These are phyloP conservation scores for Arabidopsis suecica DNA, from an alignment of 345 rosid genomes.

Conservation along the genomic window DNA sequence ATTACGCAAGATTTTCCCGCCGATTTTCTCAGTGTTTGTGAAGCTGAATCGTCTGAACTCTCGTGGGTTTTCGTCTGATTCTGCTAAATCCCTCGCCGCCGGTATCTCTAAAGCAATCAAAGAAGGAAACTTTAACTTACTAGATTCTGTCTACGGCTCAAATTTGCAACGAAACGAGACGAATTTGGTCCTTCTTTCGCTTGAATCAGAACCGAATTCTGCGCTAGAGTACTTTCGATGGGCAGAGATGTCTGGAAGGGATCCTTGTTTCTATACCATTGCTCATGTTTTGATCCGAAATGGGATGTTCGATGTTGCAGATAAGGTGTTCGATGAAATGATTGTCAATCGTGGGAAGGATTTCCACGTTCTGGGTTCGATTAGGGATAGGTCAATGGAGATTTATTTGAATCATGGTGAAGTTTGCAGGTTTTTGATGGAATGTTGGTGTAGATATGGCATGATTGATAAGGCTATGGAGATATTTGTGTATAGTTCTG, in stretches of 20 bases:
- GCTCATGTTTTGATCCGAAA: constrained; percentile 46
- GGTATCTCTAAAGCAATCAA: constrained; percentile 34
- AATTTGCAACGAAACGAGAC: constrained; percentile 23
- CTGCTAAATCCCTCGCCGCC: constrained; percentile 11
- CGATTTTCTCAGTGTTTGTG: neutral
- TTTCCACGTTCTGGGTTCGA: constrained; percentile 32
- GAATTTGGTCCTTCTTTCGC: constrained; percentile 39
- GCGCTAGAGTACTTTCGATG: constrained; percentile 43
- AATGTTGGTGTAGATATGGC: constrained; percentile 46
- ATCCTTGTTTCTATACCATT: constrained; percentile 46
- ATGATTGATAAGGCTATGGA: constrained; percentile 44
- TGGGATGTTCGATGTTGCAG: constrained; percentile 47
- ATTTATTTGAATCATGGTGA: constrained; percentile 16
- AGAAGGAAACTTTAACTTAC: constrained; percentile 24
- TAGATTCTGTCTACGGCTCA: neutral
- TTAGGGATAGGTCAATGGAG: constrained; percentile 22
- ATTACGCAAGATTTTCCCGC: constrained; percentile 24
- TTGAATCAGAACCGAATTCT: constrained; percentile 37
- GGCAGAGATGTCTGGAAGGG: constrained; percentile 23
- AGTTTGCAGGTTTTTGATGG: constrained; percentile 49
- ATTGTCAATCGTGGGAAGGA: constrained; percentile 23
- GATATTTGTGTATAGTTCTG: constrained; percentile 39
- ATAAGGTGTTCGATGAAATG: constrained; percentile 52
- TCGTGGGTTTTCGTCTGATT: constrained; percentile 22
- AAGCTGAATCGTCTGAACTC: neutral